Conservation (phyloP, 2,329 filamentous ascomycete species). For the Penicillium sp. region DNA sequence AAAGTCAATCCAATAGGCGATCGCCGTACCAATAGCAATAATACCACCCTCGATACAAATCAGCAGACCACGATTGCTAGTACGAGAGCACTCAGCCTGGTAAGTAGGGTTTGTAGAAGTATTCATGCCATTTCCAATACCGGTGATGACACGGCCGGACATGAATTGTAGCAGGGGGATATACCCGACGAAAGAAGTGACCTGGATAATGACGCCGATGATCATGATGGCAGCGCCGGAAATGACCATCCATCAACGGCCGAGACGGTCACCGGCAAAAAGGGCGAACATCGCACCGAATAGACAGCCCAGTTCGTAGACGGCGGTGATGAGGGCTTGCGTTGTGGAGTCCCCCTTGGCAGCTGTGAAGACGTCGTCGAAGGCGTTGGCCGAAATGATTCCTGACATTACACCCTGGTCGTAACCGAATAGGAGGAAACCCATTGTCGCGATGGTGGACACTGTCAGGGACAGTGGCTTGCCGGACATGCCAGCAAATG, state of each 20-base stretch:
- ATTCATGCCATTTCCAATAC: conserved; percentile 63
- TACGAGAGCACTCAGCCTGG: conserved; percentile 60
- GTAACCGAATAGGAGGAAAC: conserved; percentile 54
- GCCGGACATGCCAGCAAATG: conserved; percentile 65
- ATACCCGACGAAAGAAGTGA: conserved; percentile 39
- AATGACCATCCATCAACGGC: conserved; percentile 58
- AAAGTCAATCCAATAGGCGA: conserved; percentile 61
- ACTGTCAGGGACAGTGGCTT: conserved; percentile 62
- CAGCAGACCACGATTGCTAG: conserved; percentile 64
- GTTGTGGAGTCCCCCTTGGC: conserved; percentile 47
- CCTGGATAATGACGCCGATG: conserved; percentile 49
- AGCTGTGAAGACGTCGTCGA: conserved; percentile 44
- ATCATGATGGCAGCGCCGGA: conserved; percentile 61
- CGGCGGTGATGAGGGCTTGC: conserved; percentile 42
- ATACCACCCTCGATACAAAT: conserved; percentile 65
- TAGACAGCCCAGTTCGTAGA: conserved; percentile 46
- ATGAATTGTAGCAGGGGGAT: conserved; percentile 58
- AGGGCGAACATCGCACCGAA: conserved; percentile 46
- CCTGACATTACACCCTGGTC: conserved; percentile 49
- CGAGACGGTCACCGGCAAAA: conserved; percentile 44
- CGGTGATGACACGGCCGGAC: conserved; percentile 59
- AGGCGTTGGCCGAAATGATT: conserved; percentile 43
- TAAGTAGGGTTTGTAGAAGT: conserved; percentile 62
- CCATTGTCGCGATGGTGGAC: conserved; percentile 68
- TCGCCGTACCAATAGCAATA: conserved; percentile 58